phyloP scores from a whole-genome alignment of 169 alveolate genomes.

The Miamiensis avidus region DNA sequence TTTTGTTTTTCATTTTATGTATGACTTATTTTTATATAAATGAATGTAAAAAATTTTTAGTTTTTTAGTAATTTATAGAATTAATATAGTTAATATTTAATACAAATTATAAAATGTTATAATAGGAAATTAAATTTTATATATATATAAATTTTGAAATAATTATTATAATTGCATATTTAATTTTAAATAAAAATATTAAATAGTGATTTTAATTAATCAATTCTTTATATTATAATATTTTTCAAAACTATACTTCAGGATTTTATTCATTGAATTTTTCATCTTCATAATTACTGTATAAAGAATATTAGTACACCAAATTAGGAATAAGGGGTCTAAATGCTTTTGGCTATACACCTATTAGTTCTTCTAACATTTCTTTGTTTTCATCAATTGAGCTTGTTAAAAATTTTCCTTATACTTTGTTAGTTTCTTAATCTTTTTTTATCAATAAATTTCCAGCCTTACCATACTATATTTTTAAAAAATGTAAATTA shows the following conservation, averaged over 20 bases:
- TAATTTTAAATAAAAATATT: no score
- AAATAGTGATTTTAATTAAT: no score
- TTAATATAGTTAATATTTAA: no score
- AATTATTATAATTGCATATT: no score
- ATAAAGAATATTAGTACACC: constrained; percentile 78
- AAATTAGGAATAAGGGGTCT: constrained; percentile 85
- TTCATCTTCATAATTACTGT: constrained; percentile 73
- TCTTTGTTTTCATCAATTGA: constrained; percentile 81
- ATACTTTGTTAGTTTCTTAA: constrained; percentile 33
- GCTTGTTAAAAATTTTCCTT: constrained; percentile 49
- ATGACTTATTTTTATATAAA: no score
- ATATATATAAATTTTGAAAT: no score
- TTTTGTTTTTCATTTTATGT: no score
- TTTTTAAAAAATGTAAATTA: neutral
- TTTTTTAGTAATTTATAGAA: no score
- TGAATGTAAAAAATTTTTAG: no score
- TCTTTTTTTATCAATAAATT: constrained; percentile 57
- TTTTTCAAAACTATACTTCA: constrained; percentile 57
- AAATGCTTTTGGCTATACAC: constrained; percentile 49
- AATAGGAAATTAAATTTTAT: no score
- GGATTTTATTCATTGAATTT: constrained; percentile 59
- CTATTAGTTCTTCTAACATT: constrained; percentile 61
- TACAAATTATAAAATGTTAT: no score
- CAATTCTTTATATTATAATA: no score
- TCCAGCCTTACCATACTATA: constrained; percentile 60